Base-by-base conservation (phyloP, 2,329 filamentous ascomycete species). In the Pezicula rhizophila region DNA sequence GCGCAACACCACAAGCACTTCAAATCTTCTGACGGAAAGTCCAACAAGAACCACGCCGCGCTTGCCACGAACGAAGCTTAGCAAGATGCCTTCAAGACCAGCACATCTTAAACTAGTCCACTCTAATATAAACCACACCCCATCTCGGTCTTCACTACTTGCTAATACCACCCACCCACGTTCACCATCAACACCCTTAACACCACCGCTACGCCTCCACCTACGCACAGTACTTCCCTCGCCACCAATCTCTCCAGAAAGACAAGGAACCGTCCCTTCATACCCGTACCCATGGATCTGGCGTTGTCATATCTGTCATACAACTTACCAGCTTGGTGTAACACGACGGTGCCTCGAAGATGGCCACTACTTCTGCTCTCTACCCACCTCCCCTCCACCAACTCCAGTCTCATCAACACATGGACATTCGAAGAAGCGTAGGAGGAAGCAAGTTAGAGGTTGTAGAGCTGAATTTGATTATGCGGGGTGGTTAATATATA, bases 341-440 rank as follows among this genome's bases (percentile, higher is more conserved):
- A 68, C 67, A 2, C 58, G 65, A 1, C 60, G 66, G 4, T 69
- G 67, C 47, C 59, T 69, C 1, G 51, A 52, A 37, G 59, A 61
- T 40, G 59, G 59, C 0, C 60, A 62, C 46, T 45, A 45, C n/a
- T 60, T 61, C 49, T 62, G 60, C 37, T 52, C 48, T 8, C 8
- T 45, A 2, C 49, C 45, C 7, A 15, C 45, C 4, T 17, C 20
- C 2, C 48, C 53, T 7, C 34, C 35, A 23, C 45, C 46, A 4
- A 45, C 46, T 4, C 46, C 53, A 34, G 34, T 18, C 26, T 25
- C 33, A 47, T 23, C 23, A 20, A 4, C 8, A 17, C 14, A 7
- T 31, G 35, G 6, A 34, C 38, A 6, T 39, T 10, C 3, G n/a
- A n/a, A 8, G 25, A 47, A n/a, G 20, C 42, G 23, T 26, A 40